These are phyloP conservation scores for Bipolaris zeicola DNA, from an alignment of 2,329 filamentous ascomycete species.

Conservation along the genomic window DNA sequence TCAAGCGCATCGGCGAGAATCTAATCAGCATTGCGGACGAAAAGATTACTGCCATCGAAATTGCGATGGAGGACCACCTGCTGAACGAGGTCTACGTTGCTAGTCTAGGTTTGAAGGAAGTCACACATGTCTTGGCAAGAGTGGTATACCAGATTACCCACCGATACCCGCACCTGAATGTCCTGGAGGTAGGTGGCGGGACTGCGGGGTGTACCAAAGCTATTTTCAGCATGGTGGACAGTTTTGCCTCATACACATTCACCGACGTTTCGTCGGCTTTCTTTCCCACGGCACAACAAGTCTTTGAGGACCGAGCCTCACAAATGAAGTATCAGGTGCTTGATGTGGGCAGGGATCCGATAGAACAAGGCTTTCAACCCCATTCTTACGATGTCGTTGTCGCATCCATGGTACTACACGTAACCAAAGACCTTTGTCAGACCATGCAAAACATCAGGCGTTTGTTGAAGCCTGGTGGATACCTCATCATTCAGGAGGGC, in stretches of 20 bases:
- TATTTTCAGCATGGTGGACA: conserved; percentile 1
- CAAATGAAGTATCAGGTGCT: conserved; percentile 2
- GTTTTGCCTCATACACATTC: conserved; percentile 21
- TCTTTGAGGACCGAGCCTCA: conserved; percentile 1
- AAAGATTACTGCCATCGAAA: too few relatives aligned
- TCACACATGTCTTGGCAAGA: background rate
- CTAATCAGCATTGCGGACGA: too few relatives aligned
- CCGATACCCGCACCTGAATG: conserved; percentile 17
- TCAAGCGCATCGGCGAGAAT: too few relatives aligned
- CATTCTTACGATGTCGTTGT: conserved; percentile 27
- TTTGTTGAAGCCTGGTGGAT: conserved; percentile 49
- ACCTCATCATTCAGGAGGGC: conserved; percentile 46
- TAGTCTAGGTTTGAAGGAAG: too few relatives aligned
- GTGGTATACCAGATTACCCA: conserved; percentile 19
- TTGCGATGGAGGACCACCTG: too few relatives aligned
- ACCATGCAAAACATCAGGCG: conserved; percentile 17
- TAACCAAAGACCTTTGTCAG: conserved; percentile 2
- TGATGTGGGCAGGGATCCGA: conserved; percentile 43
- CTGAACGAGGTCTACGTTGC: too few relatives aligned
- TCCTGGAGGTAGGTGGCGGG: conserved; percentile 22
- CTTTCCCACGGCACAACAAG: conserved; percentile 9
- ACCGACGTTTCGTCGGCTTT: conserved; percentile 30
- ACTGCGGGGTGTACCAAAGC: conserved; percentile 11
- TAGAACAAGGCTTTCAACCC: conserved; percentile 23
- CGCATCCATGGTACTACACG: conserved; percentile 23